Percentiles rank a stretch among this genome's conserved stretches.
Conservation (phyloP, 495 filamentous ascomycete species). For the Tuber umbilicatum region DNA sequence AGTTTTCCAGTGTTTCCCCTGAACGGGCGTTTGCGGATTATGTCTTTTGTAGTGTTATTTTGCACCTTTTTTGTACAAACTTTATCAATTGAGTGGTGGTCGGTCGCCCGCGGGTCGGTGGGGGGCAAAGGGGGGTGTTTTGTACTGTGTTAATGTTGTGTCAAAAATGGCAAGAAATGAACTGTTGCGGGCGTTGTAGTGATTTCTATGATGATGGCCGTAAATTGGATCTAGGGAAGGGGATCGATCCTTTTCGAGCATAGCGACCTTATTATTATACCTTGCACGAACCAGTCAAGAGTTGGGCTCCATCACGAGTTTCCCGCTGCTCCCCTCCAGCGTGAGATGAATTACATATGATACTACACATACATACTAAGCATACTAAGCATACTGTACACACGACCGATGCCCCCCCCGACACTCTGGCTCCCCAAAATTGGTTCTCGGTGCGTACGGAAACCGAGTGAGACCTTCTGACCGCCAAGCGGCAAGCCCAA, state of each 20-base stretch:
- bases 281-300: neutral
- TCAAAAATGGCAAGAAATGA: neutral
- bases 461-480: conserved; percentile 14
- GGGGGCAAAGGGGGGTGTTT: neutral
- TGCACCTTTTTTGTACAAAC: conserved; percentile 99
- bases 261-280: neutral
- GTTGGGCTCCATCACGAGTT: neutral
- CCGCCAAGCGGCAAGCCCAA: neutral
- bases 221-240: too few species aligned
- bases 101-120: neutral
- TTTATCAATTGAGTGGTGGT: conserved; percentile 74
- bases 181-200: neutral
- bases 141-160: conserved; percentile 14
- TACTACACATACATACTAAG: too few species aligned
- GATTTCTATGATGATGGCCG: neutral
- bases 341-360: neutral
- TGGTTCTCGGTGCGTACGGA: neutral
- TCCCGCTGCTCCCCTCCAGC: neutral
- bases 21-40: conserved; percentile 94
- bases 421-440: neutral
- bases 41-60: conserved; percentile 83
- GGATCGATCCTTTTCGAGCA: neutral
- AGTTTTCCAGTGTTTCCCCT: conserved; percentile 61
- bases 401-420: neutral
- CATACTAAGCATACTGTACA: neutral